A percentile compares a stretch with the other conserved stretches of the same genome.
Conservation (phyloP, 2,329 filamentous ascomycete species). For the Trichoderma lentiforme region DNA sequence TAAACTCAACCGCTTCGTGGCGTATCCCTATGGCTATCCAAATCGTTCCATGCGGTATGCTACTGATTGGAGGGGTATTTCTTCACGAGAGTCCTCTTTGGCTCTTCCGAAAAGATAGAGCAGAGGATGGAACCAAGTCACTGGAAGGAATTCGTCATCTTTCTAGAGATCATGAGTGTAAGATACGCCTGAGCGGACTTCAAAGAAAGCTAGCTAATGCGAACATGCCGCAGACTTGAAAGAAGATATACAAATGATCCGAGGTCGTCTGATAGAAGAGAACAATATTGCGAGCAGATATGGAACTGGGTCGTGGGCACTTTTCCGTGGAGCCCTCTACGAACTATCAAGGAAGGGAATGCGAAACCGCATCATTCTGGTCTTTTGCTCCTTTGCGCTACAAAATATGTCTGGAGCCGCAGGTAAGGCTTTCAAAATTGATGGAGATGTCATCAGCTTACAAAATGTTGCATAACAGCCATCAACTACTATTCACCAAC, state of each 20-base stretch:
- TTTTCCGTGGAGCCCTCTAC: conserved; percentile 14
- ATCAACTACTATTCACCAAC: conserved; percentile 41
- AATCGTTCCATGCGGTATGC: conserved; percentile 42
- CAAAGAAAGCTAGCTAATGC: neutral
- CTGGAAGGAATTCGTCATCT: conserved; percentile 43
- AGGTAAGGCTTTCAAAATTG: neutral
- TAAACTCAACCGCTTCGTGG: conserved; percentile 38
- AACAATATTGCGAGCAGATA: conserved; percentile 31
- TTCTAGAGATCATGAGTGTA: conserved; percentile 35
- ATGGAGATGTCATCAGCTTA: neutral
- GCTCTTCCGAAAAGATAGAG: conserved; percentile 34
- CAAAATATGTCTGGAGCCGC: conserved; percentile 42
- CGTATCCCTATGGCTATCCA: conserved; percentile 47
- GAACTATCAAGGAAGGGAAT: conserved; percentile 39
- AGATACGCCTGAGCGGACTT: neutral
- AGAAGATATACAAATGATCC: conserved; percentile 48
- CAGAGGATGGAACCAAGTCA: conserved; percentile 32
- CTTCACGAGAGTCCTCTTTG: conserved; percentile 42
- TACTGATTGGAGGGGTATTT: conserved; percentile 45
- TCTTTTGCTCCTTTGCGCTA: conserved; percentile 38
- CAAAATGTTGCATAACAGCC: conserved; percentile 22
- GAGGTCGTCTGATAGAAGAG: conserved; percentile 35
- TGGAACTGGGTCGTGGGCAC: conserved; percentile 31
- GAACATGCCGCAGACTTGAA: conserved; percentile 35
- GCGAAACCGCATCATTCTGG: conserved; percentile 38